Percentiles rank a stretch among this genome's conserved stretches.
phyloP scores from a whole-genome alignment of 2,329 filamentous ascomycete species.

The Xylariaceae sp. region DNA sequence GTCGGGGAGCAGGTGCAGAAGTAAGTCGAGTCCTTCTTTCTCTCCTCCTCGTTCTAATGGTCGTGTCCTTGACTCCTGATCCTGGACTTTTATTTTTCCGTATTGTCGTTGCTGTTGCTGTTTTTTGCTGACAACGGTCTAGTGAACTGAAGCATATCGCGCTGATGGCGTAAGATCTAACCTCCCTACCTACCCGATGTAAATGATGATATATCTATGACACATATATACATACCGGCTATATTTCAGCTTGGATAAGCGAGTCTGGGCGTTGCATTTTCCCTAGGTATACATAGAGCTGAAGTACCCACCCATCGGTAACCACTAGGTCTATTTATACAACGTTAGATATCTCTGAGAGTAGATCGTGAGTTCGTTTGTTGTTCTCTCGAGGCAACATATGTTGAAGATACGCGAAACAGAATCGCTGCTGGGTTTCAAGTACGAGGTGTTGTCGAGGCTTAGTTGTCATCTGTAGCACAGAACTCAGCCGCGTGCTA shows the following conservation, averaged over 20 bases:
- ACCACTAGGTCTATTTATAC: neutral
- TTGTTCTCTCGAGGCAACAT: neutral
- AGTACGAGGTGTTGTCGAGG: neutral
- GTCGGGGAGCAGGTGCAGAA: constrained; percentile 62
- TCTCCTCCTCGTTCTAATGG: neutral
- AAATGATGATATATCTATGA: neutral
- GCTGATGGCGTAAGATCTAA: constrained; percentile 46
- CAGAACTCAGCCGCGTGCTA: neutral
- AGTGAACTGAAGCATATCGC: constrained; percentile 58
- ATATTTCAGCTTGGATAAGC: neutral
- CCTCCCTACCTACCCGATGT: neutral
- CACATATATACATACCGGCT: neutral
- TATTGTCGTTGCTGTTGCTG: neutral
- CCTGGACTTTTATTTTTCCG: too few relatives aligned
- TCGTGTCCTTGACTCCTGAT: neutral
- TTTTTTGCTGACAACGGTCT: constrained; percentile 10
- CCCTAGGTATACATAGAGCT: neutral
- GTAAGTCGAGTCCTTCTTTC: constrained; percentile 41
- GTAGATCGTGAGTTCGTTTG: neutral
- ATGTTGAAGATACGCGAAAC: neutral
- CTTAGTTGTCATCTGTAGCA: neutral
- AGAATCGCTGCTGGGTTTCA: neutral
- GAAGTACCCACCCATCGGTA: neutral
- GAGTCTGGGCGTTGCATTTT: neutral
- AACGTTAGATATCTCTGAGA: neutral